Conservation (phyloP, 2,329 filamentous ascomycete species). For the Phialocephala sp. region DNA sequence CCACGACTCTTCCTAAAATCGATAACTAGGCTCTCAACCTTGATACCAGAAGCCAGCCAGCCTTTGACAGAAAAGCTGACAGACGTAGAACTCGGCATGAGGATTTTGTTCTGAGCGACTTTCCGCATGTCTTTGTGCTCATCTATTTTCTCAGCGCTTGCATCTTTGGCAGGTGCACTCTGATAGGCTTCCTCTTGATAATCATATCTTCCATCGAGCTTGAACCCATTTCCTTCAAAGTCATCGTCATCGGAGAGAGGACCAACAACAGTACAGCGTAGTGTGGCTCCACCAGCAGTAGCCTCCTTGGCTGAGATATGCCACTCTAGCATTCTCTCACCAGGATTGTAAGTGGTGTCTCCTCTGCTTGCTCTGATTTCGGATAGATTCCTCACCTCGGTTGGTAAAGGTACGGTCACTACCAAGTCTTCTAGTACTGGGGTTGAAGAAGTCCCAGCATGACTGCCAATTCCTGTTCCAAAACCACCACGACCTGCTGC, state of each 20-base stretch:
- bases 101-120: conserved; percentile 71
- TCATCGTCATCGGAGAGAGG: conserved; percentile 56
- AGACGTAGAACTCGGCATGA: conserved; percentile 81
- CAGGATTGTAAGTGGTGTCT: conserved; percentile 80
- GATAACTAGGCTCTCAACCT: conserved; percentile 70
- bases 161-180: conserved; percentile 41
- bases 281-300: conserved; percentile 69
- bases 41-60: conserved; percentile 71
- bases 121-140: conserved; percentile 57
- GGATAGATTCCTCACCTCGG: conserved; percentile 79
- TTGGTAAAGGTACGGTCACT: conserved; percentile 79
- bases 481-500: conserved; percentile 54
- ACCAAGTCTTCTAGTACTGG: conserved; percentile 76
- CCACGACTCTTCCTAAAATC: conserved; percentile 83
- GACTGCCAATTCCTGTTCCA: conserved; percentile 47
- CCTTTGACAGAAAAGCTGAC: conserved; percentile 75
- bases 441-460: conserved; percentile 49
- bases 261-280: conserved; percentile 83
- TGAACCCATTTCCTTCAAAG: conserved; percentile 46
- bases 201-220: conserved; percentile 48
- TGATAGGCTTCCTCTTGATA: conserved; percentile 63
- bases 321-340: conserved; percentile 80
- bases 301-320: conserved; percentile 79
- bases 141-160: conserved; percentile 45
- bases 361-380: conserved; percentile 83